Percentiles rank a stretch among this genome's conserved stretches.
These are phyloP conservation scores for Trichomonas vaginalis DNA, from an alignment of 208 protist species.

Conservation along the genomic window DNA sequence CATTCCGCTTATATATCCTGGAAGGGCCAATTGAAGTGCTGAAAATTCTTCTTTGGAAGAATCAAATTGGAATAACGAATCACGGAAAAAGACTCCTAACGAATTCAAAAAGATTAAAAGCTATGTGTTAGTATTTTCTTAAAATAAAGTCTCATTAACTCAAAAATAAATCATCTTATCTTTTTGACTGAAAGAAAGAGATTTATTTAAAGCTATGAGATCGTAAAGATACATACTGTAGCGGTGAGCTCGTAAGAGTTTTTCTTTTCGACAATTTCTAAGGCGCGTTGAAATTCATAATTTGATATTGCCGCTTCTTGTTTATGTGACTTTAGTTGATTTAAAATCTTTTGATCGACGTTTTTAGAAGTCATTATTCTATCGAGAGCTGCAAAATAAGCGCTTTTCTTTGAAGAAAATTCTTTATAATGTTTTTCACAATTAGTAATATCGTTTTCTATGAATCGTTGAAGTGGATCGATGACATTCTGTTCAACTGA, in stretches of 20 bases:
- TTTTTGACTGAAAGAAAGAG: no score
- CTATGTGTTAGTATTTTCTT: not conserved
- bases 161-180: no score
- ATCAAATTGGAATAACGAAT: not conserved
- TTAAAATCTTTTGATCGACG: not conserved
- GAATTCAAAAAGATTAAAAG: no score
- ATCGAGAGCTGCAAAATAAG: not conserved
- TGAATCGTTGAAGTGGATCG: not conserved
- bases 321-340: not conserved
- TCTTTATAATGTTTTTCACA: not conserved
- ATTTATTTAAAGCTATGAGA: no score
- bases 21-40: not conserved
- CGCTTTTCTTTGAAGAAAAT: not conserved
- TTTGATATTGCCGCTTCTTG: not conserved
- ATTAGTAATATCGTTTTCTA: not conserved
- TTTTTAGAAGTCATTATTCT: not conserved
- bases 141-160: no score
- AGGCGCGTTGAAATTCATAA: not conserved
- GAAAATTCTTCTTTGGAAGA: not conserved
- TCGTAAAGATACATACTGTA: no score
- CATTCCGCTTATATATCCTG: not conserved
- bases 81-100: no score
- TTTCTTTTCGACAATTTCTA: not conserved
- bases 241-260: not conserved
- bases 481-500: not conserved